Base-by-base conservation (phyloP, 2,329 filamentous ascomycete species). In the Corynespora cassiicola region DNA sequence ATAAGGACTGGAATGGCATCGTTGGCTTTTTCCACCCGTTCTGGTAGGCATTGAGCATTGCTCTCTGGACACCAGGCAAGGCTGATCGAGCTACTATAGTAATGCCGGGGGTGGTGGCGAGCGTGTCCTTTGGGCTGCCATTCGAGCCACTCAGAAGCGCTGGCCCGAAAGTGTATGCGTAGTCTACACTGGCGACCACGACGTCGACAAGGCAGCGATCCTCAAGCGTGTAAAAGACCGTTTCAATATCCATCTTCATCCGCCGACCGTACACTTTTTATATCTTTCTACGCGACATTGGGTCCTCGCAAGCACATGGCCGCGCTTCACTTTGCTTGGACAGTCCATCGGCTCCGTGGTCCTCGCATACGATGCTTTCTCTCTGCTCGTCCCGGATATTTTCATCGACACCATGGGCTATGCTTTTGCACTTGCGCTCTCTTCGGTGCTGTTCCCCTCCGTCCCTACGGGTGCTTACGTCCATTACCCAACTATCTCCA, bases 401-500 rank as follows among this genome's bases (percentile, higher is more conserved):
- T 96, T 97, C 65, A 78, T 99, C 56, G 94, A 99, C 63, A 99
- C 94, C 2, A 96, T 99, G 91, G 94, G 94, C 47, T 99, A 96
- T 61, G 90, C 92, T 17, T 99, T 97, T 64, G 81, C 88, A 0
- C 80, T 96, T 8, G 90, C 88, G 7, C 76, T 96, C 3, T 87
- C 79, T 68, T 94, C 90, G 63, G 79, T 87, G 48, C 76, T 97
- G 16, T 97, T 97, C 63, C 86, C 81, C 0, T 69, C 73, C 22
- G 80, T 96, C 2, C 88, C 92, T 0, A 96, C 90, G 0, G 90
- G 82, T 29, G 91, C 94, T 35, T 99, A 99, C 63, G 91, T 97
- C 1, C 94, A 99, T 72, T 99, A 97, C 65, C 94, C 94, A 1
- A 97, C 92, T 39, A 99, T 99, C 36, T 96, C 91, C 3, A 99